Base-by-base conservation (phyloP, 2,329 filamentous ascomycete genomes). In the Exophiala calicioides region DNA sequence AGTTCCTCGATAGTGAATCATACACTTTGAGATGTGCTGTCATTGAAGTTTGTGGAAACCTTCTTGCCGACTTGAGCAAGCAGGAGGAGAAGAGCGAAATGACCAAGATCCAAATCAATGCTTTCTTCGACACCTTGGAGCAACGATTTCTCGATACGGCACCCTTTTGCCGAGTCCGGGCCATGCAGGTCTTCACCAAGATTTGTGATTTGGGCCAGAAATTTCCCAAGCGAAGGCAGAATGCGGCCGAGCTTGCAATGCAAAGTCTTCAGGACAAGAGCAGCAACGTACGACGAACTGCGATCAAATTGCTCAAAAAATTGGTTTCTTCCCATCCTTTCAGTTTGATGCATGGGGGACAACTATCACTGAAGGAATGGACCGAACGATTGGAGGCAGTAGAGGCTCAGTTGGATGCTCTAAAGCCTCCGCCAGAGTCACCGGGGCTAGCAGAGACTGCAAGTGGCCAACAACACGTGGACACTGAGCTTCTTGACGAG, bases 111-210 rank as follows among this genome's bases (percentile, higher is more conserved):
- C 93, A 98, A 65, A 86, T 98, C 51, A 93, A 94, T 58, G 90
- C 90, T 15, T 98, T 97, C 65, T 97, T 97, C 61, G 91, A 97
- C 60, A 90, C 97, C 0, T 75, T 98, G 2, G 90, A 98, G 64
- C 91, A 97, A 69, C 84, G 93, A 9, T 98, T 98, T 68, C 77
- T 97, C 38, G 93, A 98, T 60, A 81, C 95, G 62, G 98, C 97
- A 67, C 94, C 93, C 0, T 98, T 97, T 70, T 96, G 90, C 65
- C 82, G 93, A 61, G 94, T 87, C 68, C 80, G 91, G 58, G 84
- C 89, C 2, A 88, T 98, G 50, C 93, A 98, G 63, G 93, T 97
- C 3, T 96, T 93, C 62, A 81, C 88, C 69, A 91, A 84, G 63
- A 78, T 98, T 9, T 96, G 90, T 61, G 90, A 96, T 47, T 77